Evolutionary conservation across 169 alveolate species (phyloP), one percentile per base, ranked within the genome.

Genomic region (Plasmodium knowlesi): DNA sequence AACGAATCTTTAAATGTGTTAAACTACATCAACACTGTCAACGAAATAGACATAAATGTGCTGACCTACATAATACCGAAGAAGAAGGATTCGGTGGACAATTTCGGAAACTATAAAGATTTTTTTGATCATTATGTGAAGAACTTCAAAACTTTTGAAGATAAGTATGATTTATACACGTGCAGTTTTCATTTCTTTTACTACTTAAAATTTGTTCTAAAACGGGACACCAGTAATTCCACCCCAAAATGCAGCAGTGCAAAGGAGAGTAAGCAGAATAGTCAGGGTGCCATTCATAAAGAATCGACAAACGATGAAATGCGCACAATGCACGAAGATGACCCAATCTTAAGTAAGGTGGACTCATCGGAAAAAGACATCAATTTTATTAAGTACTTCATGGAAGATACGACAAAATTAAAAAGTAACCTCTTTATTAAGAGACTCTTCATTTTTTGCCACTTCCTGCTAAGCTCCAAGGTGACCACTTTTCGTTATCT

Each of bases 181-280:
- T 89, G 90, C 57, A 89, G 94, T 89, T 89, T 89, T 89, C 94
- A 89, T n/a, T 39, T 89, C 54, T 89, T 89, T 61, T 89, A 89
- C 82, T 89, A 89, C 82, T 50, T 89, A 79, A 89, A 89, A 37
- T 79, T 67, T 54, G 25, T 89, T n/a, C 72, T 84, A 22, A 46
- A 84, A 74, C 46, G 30, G 46, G 9, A 83, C 74, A 83, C 37
- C 43, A 70, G 28, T 5, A 10, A 22, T 37, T 25, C 41, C 39
- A 16, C 22, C 8, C n/a, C 37, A 6, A 3, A 16, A 19, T 32
- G 37, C 14, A 14, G 8, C 50, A 53, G 34, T 34, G 25, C 9
- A 34, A 4, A 14, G 25, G 39, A 12, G 25, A 9, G 3, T 14
- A 39, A 54, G 25, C 43, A 76, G 9, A 67, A 74, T 61, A 73